Percentiles rank a stretch among this genome's conserved stretches.
phyloP scores from a whole-genome alignment of 1,284 basidiomycete species.

The Cutaneotrichosporon daszewskae region DNA sequence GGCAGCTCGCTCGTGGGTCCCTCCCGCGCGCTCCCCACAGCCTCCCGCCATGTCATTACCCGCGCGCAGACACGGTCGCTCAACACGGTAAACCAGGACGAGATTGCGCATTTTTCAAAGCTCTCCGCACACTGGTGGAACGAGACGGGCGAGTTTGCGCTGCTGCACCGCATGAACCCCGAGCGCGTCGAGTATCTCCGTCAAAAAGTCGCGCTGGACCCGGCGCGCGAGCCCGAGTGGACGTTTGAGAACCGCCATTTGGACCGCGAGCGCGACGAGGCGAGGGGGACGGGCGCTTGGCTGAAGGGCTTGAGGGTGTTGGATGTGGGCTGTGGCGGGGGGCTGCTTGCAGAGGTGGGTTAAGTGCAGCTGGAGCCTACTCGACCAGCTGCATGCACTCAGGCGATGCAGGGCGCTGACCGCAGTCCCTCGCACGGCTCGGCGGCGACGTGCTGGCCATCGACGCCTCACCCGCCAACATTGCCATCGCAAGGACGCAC shows the following conservation, averaged over 20 bases:
- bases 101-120: conserved; percentile 87
- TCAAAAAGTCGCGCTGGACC: conserved; percentile 63
- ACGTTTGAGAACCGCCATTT: conserved; percentile 40
- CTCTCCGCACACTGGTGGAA: conserved; percentile 97
- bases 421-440: conserved; percentile 74
- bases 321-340: conserved; percentile 93
- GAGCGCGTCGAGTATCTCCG: conserved; percentile 77
- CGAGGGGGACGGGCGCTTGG: conserved; percentile 40
- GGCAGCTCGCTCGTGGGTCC: too few species aligned
- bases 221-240: conserved; percentile 53
- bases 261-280: conserved; percentile 37
- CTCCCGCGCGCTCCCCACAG: too few species aligned
- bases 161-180: conserved; percentile 95
- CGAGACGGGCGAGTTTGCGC: conserved; percentile 80
- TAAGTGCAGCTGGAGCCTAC: too few species aligned
- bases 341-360: conserved; percentile 80
- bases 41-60: too few species aligned
- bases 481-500: conserved; percentile 78
- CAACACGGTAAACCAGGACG: conserved; percentile 63
- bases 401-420: not conserved
- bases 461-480: conserved; percentile 83
- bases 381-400: not conserved
- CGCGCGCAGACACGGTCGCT: too few species aligned
- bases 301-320: conserved; percentile 64
- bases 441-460: conserved; percentile 82